These are phyloP conservation scores for Globisporangium alternatum DNA, from an alignment of 352 stramenopile species.

Conservation along the genomic window DNA sequence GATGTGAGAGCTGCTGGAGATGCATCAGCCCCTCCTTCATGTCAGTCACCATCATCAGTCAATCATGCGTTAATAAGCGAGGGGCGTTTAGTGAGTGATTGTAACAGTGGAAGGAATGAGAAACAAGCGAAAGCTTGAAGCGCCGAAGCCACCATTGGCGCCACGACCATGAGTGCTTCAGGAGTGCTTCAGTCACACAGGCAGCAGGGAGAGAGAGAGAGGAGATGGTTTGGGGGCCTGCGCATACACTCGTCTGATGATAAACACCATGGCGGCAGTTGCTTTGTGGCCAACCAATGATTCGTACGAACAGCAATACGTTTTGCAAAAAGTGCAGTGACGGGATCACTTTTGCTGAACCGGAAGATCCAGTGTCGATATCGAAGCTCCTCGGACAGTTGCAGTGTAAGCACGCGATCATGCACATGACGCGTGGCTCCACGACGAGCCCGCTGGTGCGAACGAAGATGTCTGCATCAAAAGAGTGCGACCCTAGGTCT, in stretches of 20 bases:
- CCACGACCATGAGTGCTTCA: background rate
- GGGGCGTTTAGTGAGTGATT: background rate
- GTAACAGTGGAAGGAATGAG: background rate
- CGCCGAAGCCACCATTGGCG: background rate
- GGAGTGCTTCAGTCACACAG: background rate
- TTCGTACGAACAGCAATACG: too few species aligned
- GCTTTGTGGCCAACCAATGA: too few species aligned
- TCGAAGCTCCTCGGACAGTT: too few species aligned
- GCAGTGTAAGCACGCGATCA: too few species aligned
- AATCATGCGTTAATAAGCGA: background rate
- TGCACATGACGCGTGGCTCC: too few species aligned
- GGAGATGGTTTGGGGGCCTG: background rate
- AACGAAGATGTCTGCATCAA: background rate
- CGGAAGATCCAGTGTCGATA: too few species aligned
- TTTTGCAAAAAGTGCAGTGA: too few species aligned
- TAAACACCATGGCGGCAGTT: too few species aligned
- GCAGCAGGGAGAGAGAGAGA: background rate
- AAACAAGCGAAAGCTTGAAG: slow-evolving; percentile 2
- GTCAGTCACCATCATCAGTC: background rate
- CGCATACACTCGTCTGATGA: background rate
- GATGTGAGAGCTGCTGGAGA: background rate
- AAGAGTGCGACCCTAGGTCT: background rate
- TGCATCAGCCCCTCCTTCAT: background rate
- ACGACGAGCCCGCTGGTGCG: too few species aligned
- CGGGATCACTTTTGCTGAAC: too few species aligned